phyloP scores from a whole-genome alignment of 352 stramenopile species.

The Globisporangium uncinulatum region DNA sequence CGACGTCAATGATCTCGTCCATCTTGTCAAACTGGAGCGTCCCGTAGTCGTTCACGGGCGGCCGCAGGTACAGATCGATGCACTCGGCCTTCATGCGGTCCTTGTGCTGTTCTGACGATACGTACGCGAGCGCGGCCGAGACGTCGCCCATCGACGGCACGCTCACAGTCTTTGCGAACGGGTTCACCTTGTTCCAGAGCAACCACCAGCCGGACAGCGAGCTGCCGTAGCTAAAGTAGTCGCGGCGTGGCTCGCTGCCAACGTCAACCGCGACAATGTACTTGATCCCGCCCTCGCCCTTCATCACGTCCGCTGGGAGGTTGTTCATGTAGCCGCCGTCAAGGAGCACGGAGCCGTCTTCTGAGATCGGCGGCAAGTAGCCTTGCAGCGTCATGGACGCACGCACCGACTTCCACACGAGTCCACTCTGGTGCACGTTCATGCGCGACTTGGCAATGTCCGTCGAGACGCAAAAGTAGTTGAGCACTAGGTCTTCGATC shows the following conservation, averaged over 20 bases:
- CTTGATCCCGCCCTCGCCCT: constrained; percentile 83
- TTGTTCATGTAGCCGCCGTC: constrained; percentile 95
- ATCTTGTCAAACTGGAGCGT: constrained; percentile 93
- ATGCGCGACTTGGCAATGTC: constrained; percentile 89
- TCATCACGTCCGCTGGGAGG: constrained; percentile 89
- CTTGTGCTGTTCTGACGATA: constrained; percentile 88
- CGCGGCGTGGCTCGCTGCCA: constrained; percentile 63
- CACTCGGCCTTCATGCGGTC: constrained; percentile 77
- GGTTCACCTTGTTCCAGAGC: constrained; percentile 89
- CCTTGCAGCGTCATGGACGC: constrained; percentile 91
- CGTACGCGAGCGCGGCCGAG: constrained; percentile 81
- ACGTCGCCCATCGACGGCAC: constrained; percentile 93
- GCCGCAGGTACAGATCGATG: constrained; percentile 86
- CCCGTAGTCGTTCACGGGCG: constrained; percentile 85
- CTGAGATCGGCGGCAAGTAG: constrained; percentile 88
- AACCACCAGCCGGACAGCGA: constrained; percentile 88
- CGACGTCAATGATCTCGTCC: constrained; percentile 86
- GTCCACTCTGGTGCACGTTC: constrained; percentile 82
- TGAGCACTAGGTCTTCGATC: constrained; percentile 90
- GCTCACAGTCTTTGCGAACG: constrained; percentile 80
- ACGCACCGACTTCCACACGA: constrained; percentile 87
- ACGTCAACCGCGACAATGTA: constrained; percentile 90
- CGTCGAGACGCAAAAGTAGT: constrained; percentile 91
- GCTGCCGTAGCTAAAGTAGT: constrained; percentile 80
- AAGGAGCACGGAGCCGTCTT: constrained; percentile 81